These are phyloP conservation scores for Lindgomyces ingoldianus DNA, from an alignment of 495 filamentous ascomycete genomes.

Conservation along the genomic window DNA sequence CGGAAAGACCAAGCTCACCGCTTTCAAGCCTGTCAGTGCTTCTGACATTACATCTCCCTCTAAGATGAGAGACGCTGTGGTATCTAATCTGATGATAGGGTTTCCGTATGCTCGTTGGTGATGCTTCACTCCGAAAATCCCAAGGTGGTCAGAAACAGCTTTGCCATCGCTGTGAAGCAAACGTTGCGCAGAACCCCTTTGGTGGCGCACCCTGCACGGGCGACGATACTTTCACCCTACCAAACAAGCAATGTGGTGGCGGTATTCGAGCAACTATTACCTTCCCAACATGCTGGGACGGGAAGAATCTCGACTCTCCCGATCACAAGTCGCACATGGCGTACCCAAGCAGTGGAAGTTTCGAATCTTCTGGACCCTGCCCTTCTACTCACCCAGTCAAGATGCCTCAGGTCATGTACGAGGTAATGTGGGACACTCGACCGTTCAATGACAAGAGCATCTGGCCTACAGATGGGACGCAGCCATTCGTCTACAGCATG, in stretches of 20 bases:
- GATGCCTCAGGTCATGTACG: conserved; percentile 18
- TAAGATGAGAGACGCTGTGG: background rate
- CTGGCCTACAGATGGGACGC: conserved; percentile 14
- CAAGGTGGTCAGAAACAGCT: conserved; percentile 56
- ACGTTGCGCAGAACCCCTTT: conserved; percentile 42
- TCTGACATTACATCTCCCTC: no score
- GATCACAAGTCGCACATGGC: conserved; percentile 1
- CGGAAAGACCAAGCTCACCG: conserved; percentile 47
- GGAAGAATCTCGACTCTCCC: background rate
- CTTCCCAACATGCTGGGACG: conserved; percentile 20
- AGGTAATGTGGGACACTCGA: conserved; percentile 17
- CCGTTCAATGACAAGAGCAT: conserved; percentile 17
- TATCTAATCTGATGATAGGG: conserved; percentile 42
- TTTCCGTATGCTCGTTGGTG: conserved; percentile 56
- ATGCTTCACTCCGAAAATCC: conserved; percentile 46
- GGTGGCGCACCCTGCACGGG: conserved; percentile 18
- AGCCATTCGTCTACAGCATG: conserved; percentile 20
- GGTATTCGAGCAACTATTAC: conserved; percentile 35
- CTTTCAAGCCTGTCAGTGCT: conserved; percentile 38
- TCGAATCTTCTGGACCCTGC: conserved; percentile 12
- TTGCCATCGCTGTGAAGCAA: conserved; percentile 14
- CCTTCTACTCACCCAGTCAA: conserved; percentile 16
- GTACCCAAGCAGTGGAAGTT: background rate
- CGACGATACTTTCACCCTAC: conserved; percentile 6
- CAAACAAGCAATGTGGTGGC: conserved; percentile 47